Conservation (phyloP, 352 stramenopile species). For the Phytophthora gonapodyides region DNA sequence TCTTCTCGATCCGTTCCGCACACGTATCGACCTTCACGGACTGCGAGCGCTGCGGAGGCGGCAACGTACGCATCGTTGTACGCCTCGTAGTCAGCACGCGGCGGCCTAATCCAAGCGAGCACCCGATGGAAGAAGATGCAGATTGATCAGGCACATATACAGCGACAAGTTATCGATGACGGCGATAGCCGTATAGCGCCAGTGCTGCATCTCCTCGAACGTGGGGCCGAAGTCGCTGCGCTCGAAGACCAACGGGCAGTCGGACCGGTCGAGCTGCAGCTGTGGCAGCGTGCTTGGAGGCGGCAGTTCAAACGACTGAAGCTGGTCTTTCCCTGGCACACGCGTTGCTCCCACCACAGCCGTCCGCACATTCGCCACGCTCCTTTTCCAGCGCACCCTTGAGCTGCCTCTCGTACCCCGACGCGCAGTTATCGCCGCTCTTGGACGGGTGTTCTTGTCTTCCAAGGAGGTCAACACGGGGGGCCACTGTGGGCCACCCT, state of each 20-base stretch:
- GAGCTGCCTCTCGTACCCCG: too few relatives aligned
- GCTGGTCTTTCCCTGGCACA: too few relatives aligned
- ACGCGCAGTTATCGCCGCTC: too few relatives aligned
- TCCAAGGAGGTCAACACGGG: too few relatives aligned
- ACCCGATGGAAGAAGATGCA: conserved; percentile 82
- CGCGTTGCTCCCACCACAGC: too few relatives aligned
- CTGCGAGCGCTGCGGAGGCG: conserved; percentile 51
- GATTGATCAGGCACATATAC: conserved; percentile 61
- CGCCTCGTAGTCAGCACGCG: conserved; percentile 56
- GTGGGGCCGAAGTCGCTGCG: conserved; percentile 57
- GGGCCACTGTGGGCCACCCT: too few relatives aligned
- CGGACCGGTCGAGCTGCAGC: conserved; percentile 73
- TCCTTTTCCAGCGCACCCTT: too few relatives aligned
- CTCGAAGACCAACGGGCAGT: conserved; percentile 78
- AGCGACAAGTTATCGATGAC: conserved; percentile 83
- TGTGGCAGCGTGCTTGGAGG: conserved; percentile 42
- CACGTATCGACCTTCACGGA: conserved; percentile 59
- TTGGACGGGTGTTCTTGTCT: too few relatives aligned
- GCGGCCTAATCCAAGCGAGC: conserved; percentile 73
- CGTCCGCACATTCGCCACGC: too few relatives aligned
- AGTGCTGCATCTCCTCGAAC: conserved; percentile 80
- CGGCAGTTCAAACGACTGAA: conserved; percentile 76
- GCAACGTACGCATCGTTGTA: conserved; percentile 66
- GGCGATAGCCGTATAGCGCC: conserved; percentile 76
- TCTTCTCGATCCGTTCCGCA: conserved; percentile 65